Percentiles rank a stretch among this genome's conserved stretches.
Conservation (phyloP, 768 basidiomycete genomes). For the Agrocybe pediades region DNA sequence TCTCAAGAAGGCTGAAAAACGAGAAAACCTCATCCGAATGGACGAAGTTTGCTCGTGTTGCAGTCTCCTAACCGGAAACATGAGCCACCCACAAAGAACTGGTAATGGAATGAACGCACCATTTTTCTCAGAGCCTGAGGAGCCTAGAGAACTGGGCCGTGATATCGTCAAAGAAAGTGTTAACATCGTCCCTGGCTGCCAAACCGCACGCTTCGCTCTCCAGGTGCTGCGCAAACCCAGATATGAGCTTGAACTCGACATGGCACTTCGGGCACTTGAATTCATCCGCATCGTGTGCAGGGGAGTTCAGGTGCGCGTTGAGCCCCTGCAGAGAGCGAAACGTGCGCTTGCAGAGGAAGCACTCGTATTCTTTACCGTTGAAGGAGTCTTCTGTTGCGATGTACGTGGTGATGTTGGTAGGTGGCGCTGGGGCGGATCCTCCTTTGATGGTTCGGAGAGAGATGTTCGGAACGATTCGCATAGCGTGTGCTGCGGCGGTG, state of each 20-base stretch:
- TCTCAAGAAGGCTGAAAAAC: background rate
- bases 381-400: slow-evolving; percentile 35
- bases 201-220: slow-evolving; percentile 42
- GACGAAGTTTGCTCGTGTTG: background rate
- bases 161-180: slow-evolving; percentile 27
- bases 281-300: slow-evolving; percentile 38
- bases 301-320: slow-evolving; percentile 38
- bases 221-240: slow-evolving; percentile 44
- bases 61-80: background rate
- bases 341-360: slow-evolving; percentile 38
- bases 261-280: slow-evolving; percentile 47
- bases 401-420: slow-evolving; percentile 20
- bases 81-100: too few relatives aligned
- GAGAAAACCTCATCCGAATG: background rate
- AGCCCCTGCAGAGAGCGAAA: slow-evolving; percentile 32
- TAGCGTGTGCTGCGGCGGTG: slow-evolving; percentile 31
- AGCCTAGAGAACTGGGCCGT: slow-evolving; percentile 26
- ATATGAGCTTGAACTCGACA: slow-evolving; percentile 35
- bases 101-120: too few relatives aligned
- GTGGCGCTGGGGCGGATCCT: slow-evolving; percentile 3
- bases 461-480: slow-evolving; percentile 36
- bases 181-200: slow-evolving; percentile 29
- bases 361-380: slow-evolving; percentile 42
- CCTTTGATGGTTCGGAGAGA: slow-evolving; percentile 31
- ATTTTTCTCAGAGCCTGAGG: slow-evolving; percentile 12